Base-by-base conservation (phyloP, 208 protist species). In the Acanthamoeba triangularis region DNA sequence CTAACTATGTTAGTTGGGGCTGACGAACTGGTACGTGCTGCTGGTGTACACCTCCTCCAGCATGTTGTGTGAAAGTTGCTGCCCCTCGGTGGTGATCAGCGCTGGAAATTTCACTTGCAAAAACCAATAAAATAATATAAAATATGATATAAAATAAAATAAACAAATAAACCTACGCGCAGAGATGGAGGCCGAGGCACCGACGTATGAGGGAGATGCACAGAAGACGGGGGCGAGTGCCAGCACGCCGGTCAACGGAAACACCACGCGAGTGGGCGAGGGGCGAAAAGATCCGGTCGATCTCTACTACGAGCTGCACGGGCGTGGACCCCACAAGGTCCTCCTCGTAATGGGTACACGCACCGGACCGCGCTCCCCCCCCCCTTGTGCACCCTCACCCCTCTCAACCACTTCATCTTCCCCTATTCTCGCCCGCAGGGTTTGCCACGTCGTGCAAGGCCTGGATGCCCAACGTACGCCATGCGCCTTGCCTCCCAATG, bases 261-360 rank as follows among this genome's bases (percentile, higher is more conserved):
- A 47, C 49, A 69, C 28, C 28, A 30, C 47, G 52, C 47, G 56
- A 10, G 49, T 90, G 82, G 82, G 82, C 47, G 49, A 30, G 18
- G 82, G n/a, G 14, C 47, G 82, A 41, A 90, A 90, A 23, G 82
- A 90, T 18, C 52, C 82, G 52, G 82, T 90, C 13, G 82, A 90
- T 20, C 10, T 90, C 82, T 90, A 90, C 82, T 90, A 67, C 82
- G 49, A 90, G 47, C 52, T 90, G 52, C 54, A 90, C 82, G 82
- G 82, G 0, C 28, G 52, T 13, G 82, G 82, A 10, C 82, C 82
- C 8, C 47, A 90, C 52, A 90, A 67, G 54, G 82, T 67, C 33
- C 49, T 90, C 82, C 37, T 59, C 30, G 28, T 90, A 49, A 90
- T 90, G 82, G 82, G 82, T 90, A 44, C 47, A 3, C 18, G 13